Evolutionary conservation across 2,329 filamentous ascomycete genomes (phyloP), one percentile per base, ranked within the genome.

Genomic region (Talaromyces piceae): DNA sequence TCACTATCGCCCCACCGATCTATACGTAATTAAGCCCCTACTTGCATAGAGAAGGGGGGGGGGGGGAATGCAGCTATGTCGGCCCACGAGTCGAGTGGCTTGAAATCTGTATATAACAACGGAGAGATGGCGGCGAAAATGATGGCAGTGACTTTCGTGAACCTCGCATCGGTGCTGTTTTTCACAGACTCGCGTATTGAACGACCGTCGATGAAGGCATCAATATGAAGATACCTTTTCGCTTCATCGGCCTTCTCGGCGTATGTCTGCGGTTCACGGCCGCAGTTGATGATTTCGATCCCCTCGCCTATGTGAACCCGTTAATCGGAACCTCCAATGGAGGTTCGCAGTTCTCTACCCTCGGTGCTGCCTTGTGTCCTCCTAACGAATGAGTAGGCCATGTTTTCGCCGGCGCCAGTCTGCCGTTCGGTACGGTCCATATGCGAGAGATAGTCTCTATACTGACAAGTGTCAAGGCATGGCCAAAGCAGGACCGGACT

Each of bases 401-500:
- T 63, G 78, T 80, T 26, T 81, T 81, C 52, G 72, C 77, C 3
- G 79, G 78, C 12, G 78, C 78, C 11, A 77, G 75, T 3, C 58
- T 77, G 41, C 78, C 78, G 3, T 81, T 78, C 57, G 71, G 72
- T 71, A 54, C 59, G 65, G 37, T 11, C 3, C 1, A 22, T 18
- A 26, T 20, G 12, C 39, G 6, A 16, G 8, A 11, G 13, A 18
- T 46, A 13, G 3, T 28, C 2, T 12, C 20, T 43, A 12, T 8
- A 13, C 39, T 3, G 39, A 9, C 20, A 48, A 13, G 12, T 44
- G 23, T 16, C 12, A 5, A 65, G 77, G 75, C 31, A 74, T 81
- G 63, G 78, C 76, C 30, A 81, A 81, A 59, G 75, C 77, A 1
- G 76, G 78, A 3, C 74, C 77, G 25, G 77, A 81, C 57, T 76